These are phyloP conservation scores for Asclepias syriaca DNA, from an alignment of 257 asterid species.

Conservation along the genomic window DNA sequence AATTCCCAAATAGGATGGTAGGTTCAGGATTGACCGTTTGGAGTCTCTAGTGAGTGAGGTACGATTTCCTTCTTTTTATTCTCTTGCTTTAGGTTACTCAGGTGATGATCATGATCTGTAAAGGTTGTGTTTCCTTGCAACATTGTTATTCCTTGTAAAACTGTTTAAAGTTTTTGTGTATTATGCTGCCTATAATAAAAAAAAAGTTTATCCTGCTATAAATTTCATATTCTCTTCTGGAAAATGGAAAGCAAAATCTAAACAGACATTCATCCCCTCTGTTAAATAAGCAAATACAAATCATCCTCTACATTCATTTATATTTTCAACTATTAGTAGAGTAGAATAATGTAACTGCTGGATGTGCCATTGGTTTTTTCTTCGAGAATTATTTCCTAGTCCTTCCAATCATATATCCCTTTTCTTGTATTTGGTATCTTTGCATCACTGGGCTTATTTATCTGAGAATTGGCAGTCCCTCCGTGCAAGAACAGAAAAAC, in stretches of 20 bases:
- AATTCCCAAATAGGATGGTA: constrained; percentile 59
- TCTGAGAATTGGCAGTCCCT: constrained; percentile 47
- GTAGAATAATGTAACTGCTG: not conserved
- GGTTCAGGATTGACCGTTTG: constrained; percentile 88
- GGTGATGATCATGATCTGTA: not conserved
- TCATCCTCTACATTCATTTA: not conserved
- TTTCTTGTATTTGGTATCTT: not conserved
- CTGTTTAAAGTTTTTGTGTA: not conserved
- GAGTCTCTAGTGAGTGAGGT: constrained; percentile 95
- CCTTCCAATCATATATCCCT: not conserved
- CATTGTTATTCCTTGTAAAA: not conserved
- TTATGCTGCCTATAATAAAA: not conserved
- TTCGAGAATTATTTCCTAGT: not conserved
- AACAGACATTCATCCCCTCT: not conserved
- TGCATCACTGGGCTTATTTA: constrained; percentile 1
- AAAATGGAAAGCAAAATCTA: not conserved
- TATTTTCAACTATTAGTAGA: not conserved
- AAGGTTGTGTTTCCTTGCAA: not conserved
- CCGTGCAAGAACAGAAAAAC: constrained; percentile 76
- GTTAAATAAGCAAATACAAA: not conserved
- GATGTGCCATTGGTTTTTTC: not conserved
- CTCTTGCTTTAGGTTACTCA: not conserved
- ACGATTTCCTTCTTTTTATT: constrained; percentile 13
- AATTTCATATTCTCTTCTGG: not conserved
- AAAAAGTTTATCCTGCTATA: not conserved